Conservation (phyloP, 2,329 filamentous ascomycete species). For the Claviceps spartinae region DNA sequence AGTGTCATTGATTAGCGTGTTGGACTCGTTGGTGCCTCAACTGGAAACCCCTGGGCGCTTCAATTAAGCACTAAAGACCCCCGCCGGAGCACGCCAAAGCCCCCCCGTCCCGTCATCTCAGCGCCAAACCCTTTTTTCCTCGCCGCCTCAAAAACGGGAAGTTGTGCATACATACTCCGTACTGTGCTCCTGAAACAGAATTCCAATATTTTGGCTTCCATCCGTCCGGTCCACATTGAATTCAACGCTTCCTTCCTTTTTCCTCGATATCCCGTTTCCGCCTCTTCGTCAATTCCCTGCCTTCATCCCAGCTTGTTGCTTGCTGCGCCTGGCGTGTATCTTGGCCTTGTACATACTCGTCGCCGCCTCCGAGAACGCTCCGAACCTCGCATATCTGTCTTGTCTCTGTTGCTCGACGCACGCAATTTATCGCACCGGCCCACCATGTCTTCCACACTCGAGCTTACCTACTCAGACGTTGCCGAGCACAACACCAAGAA, state of each 20-base stretch:
- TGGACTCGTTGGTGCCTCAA: neutral
- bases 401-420: neutral
- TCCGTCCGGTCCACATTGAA: neutral
- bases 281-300: neutral
- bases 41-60: too few relatives aligned
- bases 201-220: neutral
- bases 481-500: constrained; percentile 83
- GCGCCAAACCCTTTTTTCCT: neutral
- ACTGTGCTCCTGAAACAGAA: too few relatives aligned
- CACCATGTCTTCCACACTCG: constrained; percentile 20
- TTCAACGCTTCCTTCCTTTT: neutral
- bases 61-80: too few relatives aligned
- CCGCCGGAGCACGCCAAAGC: neutral
- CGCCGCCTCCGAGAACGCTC: too few relatives aligned
- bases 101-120: neutral
- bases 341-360: neutral
- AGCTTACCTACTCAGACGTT: constrained; percentile 69
- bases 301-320: neutral
- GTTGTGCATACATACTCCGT: too few relatives aligned
- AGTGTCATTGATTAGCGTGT: neutral
- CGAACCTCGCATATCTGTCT: neutral
- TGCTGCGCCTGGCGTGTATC: neutral
- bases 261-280: constrained; percentile 1
- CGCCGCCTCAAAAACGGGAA: neutral
- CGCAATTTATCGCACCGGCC: neutral